Evolutionary conservation across 345 rosid species (phyloP).

Genomic region (Sonneratia alba): DNA sequence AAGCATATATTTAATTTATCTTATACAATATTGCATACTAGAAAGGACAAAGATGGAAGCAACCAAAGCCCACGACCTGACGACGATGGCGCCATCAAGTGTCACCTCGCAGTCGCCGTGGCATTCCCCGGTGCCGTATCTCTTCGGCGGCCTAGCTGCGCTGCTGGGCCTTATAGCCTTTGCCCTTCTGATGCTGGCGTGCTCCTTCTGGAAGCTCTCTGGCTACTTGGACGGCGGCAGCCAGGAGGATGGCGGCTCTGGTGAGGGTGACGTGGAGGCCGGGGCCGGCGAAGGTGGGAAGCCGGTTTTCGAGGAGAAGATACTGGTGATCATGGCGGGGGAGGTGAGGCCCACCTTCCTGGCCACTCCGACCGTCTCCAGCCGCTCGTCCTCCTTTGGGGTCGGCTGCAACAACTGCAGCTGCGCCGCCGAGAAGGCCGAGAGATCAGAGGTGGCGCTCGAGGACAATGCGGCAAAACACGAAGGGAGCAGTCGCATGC

Average conservation of each 20-base stretch:
- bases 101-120: no score
- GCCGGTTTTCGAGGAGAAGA: slow-evolving; percentile 49
- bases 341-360: slow-evolving; percentile 67
- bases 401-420: slow-evolving; percentile 30
- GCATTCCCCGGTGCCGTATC: no score
- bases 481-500: neutral
- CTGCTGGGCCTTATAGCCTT: no score
- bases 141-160: no score
- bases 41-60: no score
- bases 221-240: slow-evolving; percentile 23
- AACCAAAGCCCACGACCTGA: no score
- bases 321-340: slow-evolving; percentile 90
- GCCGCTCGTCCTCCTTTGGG: slow-evolving; percentile 35
- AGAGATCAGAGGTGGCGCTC: slow-evolving; percentile 17
- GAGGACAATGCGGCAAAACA: slow-evolving; percentile 4
- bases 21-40: no score
- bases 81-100: no score
- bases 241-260: slow-evolving; percentile 11
- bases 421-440: slow-evolving; percentile 13
- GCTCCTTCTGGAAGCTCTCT: no score
- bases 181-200: no score
- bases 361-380: slow-evolving; percentile 52
- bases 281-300: slow-evolving; percentile 23
- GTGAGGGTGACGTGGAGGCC: slow-evolving; percentile 55
- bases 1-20: no score